Evolutionary conservation across 2,329 filamentous ascomycete species (phyloP), one percentile per base, ranked within the genome.

Genomic region (Calonectria pauciramosa): DNA sequence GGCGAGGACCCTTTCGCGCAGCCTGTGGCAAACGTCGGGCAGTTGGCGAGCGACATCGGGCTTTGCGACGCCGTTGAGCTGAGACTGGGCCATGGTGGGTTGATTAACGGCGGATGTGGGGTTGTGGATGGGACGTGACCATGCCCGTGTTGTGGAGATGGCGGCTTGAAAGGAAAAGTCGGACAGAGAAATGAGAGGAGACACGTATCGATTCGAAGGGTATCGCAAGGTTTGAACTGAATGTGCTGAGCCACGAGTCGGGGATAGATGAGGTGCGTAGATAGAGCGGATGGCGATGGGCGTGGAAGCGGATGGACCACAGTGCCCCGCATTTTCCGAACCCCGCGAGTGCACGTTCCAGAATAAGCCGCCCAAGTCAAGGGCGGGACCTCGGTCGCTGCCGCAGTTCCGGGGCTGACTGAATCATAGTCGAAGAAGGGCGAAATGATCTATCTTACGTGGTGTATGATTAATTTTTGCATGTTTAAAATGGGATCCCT

Each of bases 1-100:
- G 30, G 88, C 87, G 64, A 90, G 86, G 74, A 97, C 87, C 83
- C 91, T 90, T 75, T 85, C 85, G 79, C 92, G 89, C 76, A 94
- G 87, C 78, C 88, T 86, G 83, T 83, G 84, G 86, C 87, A 91
- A 81, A 89, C 82, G 28, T 86, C 84, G 68, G 84, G 82, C 59
- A 86, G 78, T n/a, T 77, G 73, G 74, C 76, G 76, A 73, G 78
- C 59, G 49, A 56, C 64, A 47, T 23, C 47, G 49, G 47, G 47
- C 47, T 71, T 74, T 68, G 72, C 72, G 72, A 74, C 72, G 72
- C 72, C 72, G 72, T 71, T 74, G 44, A 34, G 23, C 47, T 44
- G 65, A 23, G 72, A 44, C 28, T 71, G 38, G 32, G 36, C 32
- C 72, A 74, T 74, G 41, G 32, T 73, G 67, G 56, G 56, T 26